Base-by-base conservation (phyloP, 2,329 filamentous ascomycete genomes). In the Emergomyces africanus region DNA sequence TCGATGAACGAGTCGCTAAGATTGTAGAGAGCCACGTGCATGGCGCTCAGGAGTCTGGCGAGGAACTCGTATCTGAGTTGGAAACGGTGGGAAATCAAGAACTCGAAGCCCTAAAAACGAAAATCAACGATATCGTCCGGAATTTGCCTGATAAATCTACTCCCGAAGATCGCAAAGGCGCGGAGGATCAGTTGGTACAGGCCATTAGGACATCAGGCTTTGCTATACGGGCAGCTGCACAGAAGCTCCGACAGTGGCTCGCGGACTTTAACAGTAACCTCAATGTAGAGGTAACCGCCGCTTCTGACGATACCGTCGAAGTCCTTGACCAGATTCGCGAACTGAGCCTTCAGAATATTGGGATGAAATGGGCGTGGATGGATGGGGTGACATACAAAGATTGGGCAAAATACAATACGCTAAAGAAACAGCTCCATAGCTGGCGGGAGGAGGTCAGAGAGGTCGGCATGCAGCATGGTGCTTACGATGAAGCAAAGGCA, bases 301-400 rank as follows among this genome's bases (percentile, higher is more conserved):
- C 89, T 9, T 84, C 90, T n/a, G 81, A 89, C 66, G 86, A 86
- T 46, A 92, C 92, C 51, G 83, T 96, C 58, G 82, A 86, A 68
- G 89, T 95, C 18, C 81, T 96, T 37, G 88, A 92, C 63, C 83
- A 84, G 68, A 91, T 94, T 61, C 84, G 89, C 48, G 87, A 91
- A 66, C 79, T 96, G 41, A 89, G 90, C 5, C 80, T 96, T 39
- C 89, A 95, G 70, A 89, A 95, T 71, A 90, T 96, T 58, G 91
- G 91, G 59, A 92, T 95, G 84, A 81, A 76, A 61, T 99, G 94
- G 91, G 90, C 92, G 14, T 95, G 89, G 86, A 94, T 90, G 76
- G 90, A 97, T 60, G 90, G 90, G 37, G 83, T 99, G 62, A 95
- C 92, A 1, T 96, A 99, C 79, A 91, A 95, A 72, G 90, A 99